phyloP scores from a whole-genome alignment of 2,329 filamentous ascomycete species.

The Zalaria sp. region DNA sequence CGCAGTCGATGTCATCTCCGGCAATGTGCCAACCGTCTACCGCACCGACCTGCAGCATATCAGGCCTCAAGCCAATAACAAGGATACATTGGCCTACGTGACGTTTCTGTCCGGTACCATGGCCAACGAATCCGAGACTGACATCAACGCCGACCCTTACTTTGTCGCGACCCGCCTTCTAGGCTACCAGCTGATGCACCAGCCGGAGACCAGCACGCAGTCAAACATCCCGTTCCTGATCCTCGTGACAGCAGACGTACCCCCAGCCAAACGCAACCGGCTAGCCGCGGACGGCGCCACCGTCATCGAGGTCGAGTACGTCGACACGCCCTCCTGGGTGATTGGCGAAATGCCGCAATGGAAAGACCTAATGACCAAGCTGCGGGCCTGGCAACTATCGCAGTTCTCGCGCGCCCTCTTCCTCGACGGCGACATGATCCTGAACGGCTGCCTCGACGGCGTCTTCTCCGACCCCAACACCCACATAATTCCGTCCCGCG shows the following conservation, averaged over 20 bases:
- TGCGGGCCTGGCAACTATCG: constrained; percentile 22
- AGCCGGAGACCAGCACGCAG: constrained; percentile 10
- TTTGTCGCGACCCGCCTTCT: constrained; percentile 15
- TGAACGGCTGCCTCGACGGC: constrained; percentile 13
- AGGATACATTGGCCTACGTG: constrained; percentile 13
- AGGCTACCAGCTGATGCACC: constrained; percentile 15
- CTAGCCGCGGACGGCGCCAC: constrained; percentile 12
- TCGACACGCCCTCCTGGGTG: neutral
- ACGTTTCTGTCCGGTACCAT: constrained; percentile 11
- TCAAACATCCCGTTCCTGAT: constrained; percentile 14
- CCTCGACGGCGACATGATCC: constrained; percentile 19
- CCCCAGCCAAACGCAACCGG: constrained; percentile 9
- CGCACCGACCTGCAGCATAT: no score
- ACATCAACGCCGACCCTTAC: constrained; percentile 11
- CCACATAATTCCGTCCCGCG: constrained; percentile 7
- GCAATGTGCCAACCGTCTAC: no score
- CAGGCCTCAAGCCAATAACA: neutral
- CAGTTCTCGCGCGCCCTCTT: constrained; percentile 20
- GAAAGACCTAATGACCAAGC: constrained; percentile 22
- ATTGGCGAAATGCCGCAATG: constrained; percentile 9
- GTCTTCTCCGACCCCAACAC: constrained; percentile 17
- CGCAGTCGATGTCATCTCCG: no score
- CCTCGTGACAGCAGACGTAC: constrained; percentile 12
- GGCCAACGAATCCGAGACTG: constrained; percentile 5
- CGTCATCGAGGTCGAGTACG: constrained; percentile 9